phyloP scores from a whole-genome alignment of 352 stramenopile species.

The Pythium oligandrum region DNA sequence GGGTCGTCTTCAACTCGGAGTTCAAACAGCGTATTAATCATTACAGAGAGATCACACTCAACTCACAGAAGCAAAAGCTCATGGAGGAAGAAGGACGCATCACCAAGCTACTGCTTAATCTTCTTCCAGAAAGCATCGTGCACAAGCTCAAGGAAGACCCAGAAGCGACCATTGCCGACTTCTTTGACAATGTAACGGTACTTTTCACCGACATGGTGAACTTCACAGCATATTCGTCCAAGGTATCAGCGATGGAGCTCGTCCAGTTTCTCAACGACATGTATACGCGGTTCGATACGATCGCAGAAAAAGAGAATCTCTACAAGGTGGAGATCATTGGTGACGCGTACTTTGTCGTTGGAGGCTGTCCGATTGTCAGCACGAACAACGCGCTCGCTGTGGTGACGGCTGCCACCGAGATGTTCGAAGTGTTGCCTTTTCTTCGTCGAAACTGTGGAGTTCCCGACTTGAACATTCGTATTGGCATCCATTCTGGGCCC shows the following conservation, averaged over 20 bases:
- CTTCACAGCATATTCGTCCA: slow-evolving; percentile 79
- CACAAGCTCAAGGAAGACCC: slow-evolving; percentile 80
- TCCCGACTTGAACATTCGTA: slow-evolving; percentile 79
- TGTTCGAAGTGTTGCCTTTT: slow-evolving; percentile 57
- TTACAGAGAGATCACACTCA: slow-evolving; percentile 75
- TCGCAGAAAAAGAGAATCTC: slow-evolving; percentile 78
- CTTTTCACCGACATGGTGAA: slow-evolving; percentile 86
- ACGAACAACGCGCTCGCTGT: slow-evolving; percentile 63
- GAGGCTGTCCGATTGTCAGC: slow-evolving; percentile 56
- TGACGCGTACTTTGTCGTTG: slow-evolving; percentile 84
- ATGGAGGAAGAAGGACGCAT: slow-evolving; percentile 75
- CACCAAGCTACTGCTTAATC: slow-evolving; percentile 71
- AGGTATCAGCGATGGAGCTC: slow-evolving; percentile 78
- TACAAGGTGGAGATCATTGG: slow-evolving; percentile 91
- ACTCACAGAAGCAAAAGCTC: slow-evolving; percentile 82
- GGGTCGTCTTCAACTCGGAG: slow-evolving; percentile 84
- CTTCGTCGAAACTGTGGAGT: slow-evolving; percentile 72
- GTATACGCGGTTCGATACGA: slow-evolving; percentile 85
- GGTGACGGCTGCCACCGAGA: slow-evolving; percentile 70
- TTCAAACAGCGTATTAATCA: slow-evolving; percentile 88
- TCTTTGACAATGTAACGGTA: slow-evolving; percentile 83
- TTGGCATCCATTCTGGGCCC: slow-evolving; percentile 78
- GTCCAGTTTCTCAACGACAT: slow-evolving; percentile 88
- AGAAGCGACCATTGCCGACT: slow-evolving; percentile 74
- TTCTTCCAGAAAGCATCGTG: slow-evolving; percentile 82